Evolutionary conservation across 208 protist species (phyloP), one percentile per base, ranked within the genome.

Genomic region (Dictyostelium gargantuum): DNA sequence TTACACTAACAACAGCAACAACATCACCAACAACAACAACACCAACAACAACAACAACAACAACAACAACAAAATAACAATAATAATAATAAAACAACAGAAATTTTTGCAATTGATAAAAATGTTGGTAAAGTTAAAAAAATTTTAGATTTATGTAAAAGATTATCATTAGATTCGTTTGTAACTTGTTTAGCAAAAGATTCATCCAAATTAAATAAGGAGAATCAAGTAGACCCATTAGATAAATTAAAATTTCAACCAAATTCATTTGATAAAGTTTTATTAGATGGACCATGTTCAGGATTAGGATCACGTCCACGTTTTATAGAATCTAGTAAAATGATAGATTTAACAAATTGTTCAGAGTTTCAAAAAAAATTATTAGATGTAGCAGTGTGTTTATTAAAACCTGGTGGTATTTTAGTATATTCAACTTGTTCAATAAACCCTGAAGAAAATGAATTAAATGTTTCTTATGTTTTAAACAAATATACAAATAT

Each of bases 361-460:
- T 26, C 48, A 38, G 15, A 26, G 3, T 81, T 84, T n/a, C 85
- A 92, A 61, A 42, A 58, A 38, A 23, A 23, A 40, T 66, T 92
- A 44, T 29, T 84, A 2, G 21, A 76, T 6, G 38, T 32, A 26
- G 85, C 85, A 3, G n/a, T 81, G 6, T 9, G 8, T 21, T 44
- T 92, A 32, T 48, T 92, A 38, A 84, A 82, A 80, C 29, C 10
- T 17, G 85, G 75, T 48, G 85, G 85, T n/a, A 58, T 48, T 54
- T 40, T 92, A 13, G 85, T 92, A 8, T 92, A 92, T 52, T 84
- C 75, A 21, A 92, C 85, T 3, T 92, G 85, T 52, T 82, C 85
- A 21, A 80, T 92, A 35, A 92, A 92, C 48, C 85, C 85, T 44
- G 26, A 76, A 48, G 85, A 92, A 50, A 92, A 92, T 48, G 85